Percentiles rank a stretch among this genome's conserved stretches.
These are phyloP conservation scores for Yarrowia porcina DNA, from an alignment of 805 yeast species.

Conservation along the genomic window DNA sequence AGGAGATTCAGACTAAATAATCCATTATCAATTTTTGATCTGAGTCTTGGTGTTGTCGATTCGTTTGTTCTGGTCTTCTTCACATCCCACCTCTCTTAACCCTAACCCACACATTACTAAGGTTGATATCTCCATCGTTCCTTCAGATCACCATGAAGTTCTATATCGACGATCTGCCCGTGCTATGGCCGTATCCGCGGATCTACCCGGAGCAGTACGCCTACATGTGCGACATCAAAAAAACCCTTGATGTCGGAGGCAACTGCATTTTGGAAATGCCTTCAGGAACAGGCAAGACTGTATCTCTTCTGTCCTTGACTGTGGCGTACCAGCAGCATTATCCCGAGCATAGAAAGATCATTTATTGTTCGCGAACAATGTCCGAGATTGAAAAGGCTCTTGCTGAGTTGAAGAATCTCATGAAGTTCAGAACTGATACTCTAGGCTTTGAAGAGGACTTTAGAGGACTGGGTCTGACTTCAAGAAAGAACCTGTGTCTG, in stretches of 20 bases:
- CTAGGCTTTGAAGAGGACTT: constrained; percentile 87
- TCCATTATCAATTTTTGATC: no score
- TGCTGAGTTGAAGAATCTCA: constrained; percentile 80
- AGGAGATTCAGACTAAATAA: no score
- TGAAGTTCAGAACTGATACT: constrained; percentile 81
- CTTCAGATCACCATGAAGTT: constrained; percentile 57
- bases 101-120: constrained; percentile 20
- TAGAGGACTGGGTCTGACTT: constrained; percentile 88
- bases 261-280: constrained; percentile 98
- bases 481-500: constrained; percentile 89
- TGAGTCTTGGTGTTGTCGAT: no score
- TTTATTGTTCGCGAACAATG: constrained; percentile 99
- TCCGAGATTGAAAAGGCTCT: constrained; percentile 97
- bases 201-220: constrained; percentile 98
- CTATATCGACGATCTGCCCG: constrained; percentile 92
- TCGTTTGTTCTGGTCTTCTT: no score
- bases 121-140: constrained; percentile 10
- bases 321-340: constrained; percentile 92
- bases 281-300: constrained; percentile 98
- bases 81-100: no score
- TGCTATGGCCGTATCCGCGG: constrained; percentile 91
- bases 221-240: constrained; percentile 93
- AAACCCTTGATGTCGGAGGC: constrained; percentile 93
- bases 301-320: constrained; percentile 83
- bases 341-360: constrained; percentile 90